Evolutionary conservation across 495 filamentous ascomycete genomes (phyloP).

Genomic region (Neurospora sp.): DNA sequence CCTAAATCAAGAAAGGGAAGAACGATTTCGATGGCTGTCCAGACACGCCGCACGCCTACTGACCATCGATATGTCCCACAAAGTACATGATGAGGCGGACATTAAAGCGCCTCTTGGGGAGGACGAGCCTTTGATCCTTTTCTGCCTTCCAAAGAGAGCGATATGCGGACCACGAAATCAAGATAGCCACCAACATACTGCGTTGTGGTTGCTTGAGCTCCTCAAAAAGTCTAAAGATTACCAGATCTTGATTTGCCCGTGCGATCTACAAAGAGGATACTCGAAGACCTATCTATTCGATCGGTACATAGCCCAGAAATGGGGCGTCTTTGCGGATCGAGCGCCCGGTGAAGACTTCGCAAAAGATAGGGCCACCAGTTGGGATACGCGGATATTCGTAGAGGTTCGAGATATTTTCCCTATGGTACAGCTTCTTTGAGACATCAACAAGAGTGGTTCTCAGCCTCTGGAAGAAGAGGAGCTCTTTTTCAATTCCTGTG

Average conservation of each 20-base stretch:
- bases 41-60: neutral
- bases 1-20: neutral
- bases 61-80: rapidly evolving
- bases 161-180: too few relatives aligned
- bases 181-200: neutral
- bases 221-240: neutral
- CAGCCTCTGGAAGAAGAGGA: neutral
- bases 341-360: neutral
- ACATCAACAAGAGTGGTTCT: neutral
- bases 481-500: neutral
- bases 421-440: neutral
- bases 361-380: neutral
- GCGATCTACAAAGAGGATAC: rapidly evolving
- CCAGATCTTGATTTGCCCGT: neutral
- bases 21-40: neutral
- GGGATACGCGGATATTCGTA: neutral
- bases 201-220: neutral
- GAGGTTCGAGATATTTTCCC: neutral
- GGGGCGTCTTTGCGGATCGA: neutral
- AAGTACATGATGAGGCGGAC: neutral
- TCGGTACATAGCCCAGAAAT: neutral
- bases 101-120: neutral
- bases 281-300: neutral
- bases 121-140: neutral
- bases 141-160: neutral